phyloP scores from a whole-genome alignment of 1,284 basidiomycete genomes.

The Sphaerobolus stellatus region DNA sequence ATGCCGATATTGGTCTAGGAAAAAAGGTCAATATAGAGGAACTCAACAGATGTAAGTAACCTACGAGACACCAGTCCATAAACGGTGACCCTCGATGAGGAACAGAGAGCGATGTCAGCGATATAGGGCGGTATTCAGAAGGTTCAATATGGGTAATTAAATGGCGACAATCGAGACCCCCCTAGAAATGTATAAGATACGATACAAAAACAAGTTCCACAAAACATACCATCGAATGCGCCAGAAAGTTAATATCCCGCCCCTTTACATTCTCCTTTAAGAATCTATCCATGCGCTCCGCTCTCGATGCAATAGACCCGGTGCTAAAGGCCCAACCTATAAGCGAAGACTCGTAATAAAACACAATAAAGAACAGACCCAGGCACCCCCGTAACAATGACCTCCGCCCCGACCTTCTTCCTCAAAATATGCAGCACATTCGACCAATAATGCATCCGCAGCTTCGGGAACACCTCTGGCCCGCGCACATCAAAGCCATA shows the following conservation, averaged over 20 bases:
- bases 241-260: conserved; percentile 86
- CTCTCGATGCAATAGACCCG: conserved; percentile 88
- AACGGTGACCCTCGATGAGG: conserved; percentile 97
- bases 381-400: conserved; percentile 94
- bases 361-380: conserved; percentile 61
- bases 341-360: no score
- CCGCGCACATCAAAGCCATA: conserved; percentile 94
- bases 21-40: conserved; percentile 2
- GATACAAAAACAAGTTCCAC: not conserved
- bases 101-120: conserved; percentile 88
- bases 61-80: conserved; percentile 96
- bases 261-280: conserved; percentile 68
- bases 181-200: conserved; percentile 30
- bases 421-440: conserved; percentile 83
- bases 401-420: conserved; percentile 84
- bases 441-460: conserved; percentile 95
- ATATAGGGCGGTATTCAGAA: conserved; percentile 80
- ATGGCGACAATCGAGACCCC: conserved; percentile 91
- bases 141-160: conserved; percentile 87
- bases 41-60: conserved; percentile 26
- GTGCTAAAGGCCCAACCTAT: conserved; percentile 1
- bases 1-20: conserved; percentile 81
- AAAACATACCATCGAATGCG: conserved; percentile 84
- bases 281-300: conserved; percentile 75
- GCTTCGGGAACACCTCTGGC: conserved; percentile 69